Evolutionary conservation across 164 flowering plant species (phyloP), one percentile per base, ranked within the genome.

Genomic region (Nymphaea thermarum): DNA sequence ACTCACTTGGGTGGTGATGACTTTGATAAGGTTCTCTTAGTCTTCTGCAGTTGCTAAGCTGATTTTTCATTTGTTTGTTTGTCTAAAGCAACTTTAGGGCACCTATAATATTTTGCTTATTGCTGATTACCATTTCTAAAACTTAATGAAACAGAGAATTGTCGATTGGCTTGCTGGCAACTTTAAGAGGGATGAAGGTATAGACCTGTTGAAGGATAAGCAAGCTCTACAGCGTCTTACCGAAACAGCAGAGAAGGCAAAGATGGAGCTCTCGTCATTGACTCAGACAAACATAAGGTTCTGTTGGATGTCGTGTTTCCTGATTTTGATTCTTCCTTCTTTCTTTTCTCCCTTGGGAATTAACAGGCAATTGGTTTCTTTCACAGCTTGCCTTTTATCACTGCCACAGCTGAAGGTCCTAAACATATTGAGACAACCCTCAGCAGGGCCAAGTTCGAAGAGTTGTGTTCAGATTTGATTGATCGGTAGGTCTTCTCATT

Each of bases 1-100:
- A 85, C 93, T 10, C 96, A 87, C 75, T 77, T 87, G 75, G 96
- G 91, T 64, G 93, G 96, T 74, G 93, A 90, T 79, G 96, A 90
- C 72, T 90, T 90, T 75, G 94, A 90, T 67, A 90, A 90, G 92
- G 96, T 90, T 59, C 57, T 73, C 4, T 16, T 43, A n/a, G 42
- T 4, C 16, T 72, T 2, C 14, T 68, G 65, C 53, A 6, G 18
- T 16, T 62, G 15, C 7, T 18, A 42, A 47, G 42, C 43, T 11
- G 36, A 43, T 44, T 25, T 25, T 25, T 25, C 1, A 25, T 25
- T 25, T 25, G 36, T 60, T 60, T 10, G 25, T 61, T 62, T 4
- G n/a, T 43, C 4, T 4, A n/a, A 2, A 12, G 8, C 41, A 62
- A 42, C n/a, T 17, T 67, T 25, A 12, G 42, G 42, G 55, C 3